Conservation (phyloP, 805 yeast species). For the Ogataea trehalophila region DNA sequence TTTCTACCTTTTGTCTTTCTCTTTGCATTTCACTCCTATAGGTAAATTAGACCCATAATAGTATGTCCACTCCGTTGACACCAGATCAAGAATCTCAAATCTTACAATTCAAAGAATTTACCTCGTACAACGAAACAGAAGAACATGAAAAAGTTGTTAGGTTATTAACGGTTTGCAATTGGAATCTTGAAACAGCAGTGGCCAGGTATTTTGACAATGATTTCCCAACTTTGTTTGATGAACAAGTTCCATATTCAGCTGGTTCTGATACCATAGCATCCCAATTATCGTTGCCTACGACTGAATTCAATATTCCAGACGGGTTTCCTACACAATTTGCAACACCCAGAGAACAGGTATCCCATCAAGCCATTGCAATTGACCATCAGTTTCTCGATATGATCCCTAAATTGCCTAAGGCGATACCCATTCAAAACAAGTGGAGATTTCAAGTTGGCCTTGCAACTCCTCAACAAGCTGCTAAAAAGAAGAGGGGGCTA, state of each 20-base stretch:
- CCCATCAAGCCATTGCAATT: slow-evolving; percentile 13
- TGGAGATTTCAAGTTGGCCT: slow-evolving; percentile 34
- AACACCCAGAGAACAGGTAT: slow-evolving; percentile 1
- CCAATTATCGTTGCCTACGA: not conserved
- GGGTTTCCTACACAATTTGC: not conserved
- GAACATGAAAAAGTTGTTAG: slow-evolving; percentile 42
- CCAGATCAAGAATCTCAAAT: slow-evolving; percentile 39
- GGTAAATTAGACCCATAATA: too few relatives aligned
- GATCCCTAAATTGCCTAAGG: slow-evolving; percentile 32
- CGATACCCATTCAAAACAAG: slow-evolving; percentile 30
- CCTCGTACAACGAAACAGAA: slow-evolving; percentile 40
- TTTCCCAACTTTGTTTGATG: slow-evolving; percentile 31
- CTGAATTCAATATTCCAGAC: not conserved
- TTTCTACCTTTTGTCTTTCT: not conserved
- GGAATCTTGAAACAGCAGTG: slow-evolving; percentile 59
- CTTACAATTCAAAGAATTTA: slow-evolving; percentile 46
- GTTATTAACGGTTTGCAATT: slow-evolving; percentile 46
- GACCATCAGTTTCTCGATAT: slow-evolving; percentile 24
- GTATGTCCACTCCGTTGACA: slow-evolving; percentile 9
- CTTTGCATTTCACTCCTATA: not conserved
- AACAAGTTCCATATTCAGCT: slow-evolving; percentile 4
- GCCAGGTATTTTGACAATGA: slow-evolving; percentile 58
- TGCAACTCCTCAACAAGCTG: slow-evolving; percentile 2
- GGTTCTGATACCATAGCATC: not conserved
- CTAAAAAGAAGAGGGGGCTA: not conserved